Evolutionary conservation across 768 basidiomycete species (phyloP).

Genomic region (Boletus edulis): DNA sequence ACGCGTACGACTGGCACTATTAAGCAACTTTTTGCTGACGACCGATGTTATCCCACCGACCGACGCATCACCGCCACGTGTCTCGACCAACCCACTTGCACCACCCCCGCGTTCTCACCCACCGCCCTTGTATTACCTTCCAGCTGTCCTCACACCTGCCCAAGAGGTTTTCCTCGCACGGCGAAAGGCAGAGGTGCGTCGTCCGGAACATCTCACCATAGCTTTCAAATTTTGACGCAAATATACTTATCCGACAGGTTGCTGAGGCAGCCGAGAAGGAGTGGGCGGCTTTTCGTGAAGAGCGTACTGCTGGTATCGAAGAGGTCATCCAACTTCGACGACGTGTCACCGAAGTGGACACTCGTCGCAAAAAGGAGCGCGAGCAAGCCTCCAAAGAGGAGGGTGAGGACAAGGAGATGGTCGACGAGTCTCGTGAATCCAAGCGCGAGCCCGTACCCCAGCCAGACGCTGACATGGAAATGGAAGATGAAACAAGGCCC

Average conservation of each 20-base stretch:
- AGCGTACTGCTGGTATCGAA: conserved; percentile 54
- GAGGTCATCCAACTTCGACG: conserved; percentile 63
- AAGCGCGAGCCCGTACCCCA: conserved; percentile 19
- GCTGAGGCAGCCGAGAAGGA: conserved; percentile 63
- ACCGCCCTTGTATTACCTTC: conserved; percentile 76
- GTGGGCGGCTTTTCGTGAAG: conserved; percentile 61
- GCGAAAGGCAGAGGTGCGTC: conserved; percentile 61
- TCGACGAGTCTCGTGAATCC: conserved; percentile 19
- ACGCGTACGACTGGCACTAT: conserved; percentile 63
- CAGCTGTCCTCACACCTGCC: conserved; percentile 60
- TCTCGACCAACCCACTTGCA: conserved; percentile 38
- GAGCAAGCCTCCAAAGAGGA: conserved; percentile 37
- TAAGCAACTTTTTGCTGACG: conserved; percentile 74
- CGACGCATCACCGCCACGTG: conserved; percentile 29
- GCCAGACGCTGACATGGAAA: conserved; percentile 33
- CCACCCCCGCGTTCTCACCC: conserved; percentile 63
- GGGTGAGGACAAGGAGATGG: conserved; percentile 35
- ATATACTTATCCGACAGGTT: conserved; percentile 41
- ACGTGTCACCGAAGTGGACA: conserved; percentile 66
- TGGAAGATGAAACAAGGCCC: conserved; percentile 35
- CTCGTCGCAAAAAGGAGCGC: conserved; percentile 40
- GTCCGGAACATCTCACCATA: not conserved
- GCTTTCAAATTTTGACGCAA: not conserved
- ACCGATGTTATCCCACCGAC: conserved; percentile 59
- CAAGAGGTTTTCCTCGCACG: conserved; percentile 67